A percentile compares a stretch with the other conserved stretches of the same genome.
These are phyloP conservation scores for Geoglossum cookeanum DNA, from an alignment of 2,329 filamentous ascomycete genomes.

Conservation along the genomic window DNA sequence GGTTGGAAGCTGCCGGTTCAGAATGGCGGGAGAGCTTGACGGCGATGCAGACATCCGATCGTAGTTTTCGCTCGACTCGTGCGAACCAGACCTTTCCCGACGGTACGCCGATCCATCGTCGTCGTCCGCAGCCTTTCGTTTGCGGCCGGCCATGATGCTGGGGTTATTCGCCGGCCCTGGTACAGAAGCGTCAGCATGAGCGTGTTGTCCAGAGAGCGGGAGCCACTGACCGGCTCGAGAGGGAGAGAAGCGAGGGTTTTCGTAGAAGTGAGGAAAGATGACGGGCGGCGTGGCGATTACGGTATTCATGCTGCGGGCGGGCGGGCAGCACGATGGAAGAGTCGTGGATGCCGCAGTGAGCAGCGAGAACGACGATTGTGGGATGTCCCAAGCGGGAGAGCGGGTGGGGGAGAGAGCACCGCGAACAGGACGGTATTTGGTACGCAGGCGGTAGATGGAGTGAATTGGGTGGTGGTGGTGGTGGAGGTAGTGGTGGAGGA, in stretches of 20 bases:
- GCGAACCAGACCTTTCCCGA: constrained; percentile 4
- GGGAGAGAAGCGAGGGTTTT: constrained; percentile 39
- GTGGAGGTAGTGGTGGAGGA: neutral
- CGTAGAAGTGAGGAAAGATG: constrained; percentile 42
- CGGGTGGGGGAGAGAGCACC: too few species aligned
- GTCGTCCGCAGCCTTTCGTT: constrained; percentile 76
- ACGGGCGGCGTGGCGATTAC: constrained; percentile 35
- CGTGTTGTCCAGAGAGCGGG: constrained; percentile 6
- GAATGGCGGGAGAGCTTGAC: constrained; percentile 56
- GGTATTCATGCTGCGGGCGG: constrained; percentile 34
- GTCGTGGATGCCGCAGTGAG: neutral
- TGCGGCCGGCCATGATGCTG: constrained; percentile 34
- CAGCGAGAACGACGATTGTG: neutral
- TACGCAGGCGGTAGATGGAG: neutral
- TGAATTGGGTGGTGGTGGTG: neutral
- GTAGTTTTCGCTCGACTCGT: constrained; percentile 29
- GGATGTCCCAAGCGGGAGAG: neutral
- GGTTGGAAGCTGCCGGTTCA: constrained; percentile 43
- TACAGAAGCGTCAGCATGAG: constrained; percentile 8
- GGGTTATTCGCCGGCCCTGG: constrained; percentile 11
- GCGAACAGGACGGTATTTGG: too few species aligned
- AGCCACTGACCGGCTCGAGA: constrained; percentile 13
- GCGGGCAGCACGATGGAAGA: constrained; percentile 4
- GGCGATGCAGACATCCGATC: constrained; percentile 89
- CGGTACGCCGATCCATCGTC: constrained; percentile 16